Evolutionary conservation across 1,284 basidiomycete genomes (phyloP).

Genomic region (Rhodotorula sp.): DNA sequence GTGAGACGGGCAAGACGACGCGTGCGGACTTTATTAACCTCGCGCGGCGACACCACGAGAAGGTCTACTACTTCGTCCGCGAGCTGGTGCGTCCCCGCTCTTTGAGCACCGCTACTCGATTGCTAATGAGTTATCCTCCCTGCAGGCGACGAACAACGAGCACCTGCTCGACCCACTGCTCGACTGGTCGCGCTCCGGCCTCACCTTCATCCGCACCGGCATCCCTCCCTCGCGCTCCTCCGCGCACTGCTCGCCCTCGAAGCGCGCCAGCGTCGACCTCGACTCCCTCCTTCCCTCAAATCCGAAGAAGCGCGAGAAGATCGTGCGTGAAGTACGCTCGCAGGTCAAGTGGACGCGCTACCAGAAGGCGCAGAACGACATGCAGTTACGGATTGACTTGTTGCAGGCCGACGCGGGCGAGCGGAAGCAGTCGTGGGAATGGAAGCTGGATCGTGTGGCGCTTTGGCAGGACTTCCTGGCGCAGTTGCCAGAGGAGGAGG

Average conservation of each 20-base stretch:
- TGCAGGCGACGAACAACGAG: conserved; percentile 17
- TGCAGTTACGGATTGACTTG: conserved; percentile 31
- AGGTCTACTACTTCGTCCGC: conserved; percentile 34
- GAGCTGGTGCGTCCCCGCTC: conserved; percentile 23
- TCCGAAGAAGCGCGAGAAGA: not conserved
- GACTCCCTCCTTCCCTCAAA: conserved; percentile 6
- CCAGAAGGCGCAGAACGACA: conserved; percentile 28
- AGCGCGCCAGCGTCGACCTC: conserved; percentile 12
- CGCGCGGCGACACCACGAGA: conserved; percentile 30
- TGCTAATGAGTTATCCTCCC: not conserved
- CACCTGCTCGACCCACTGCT: conserved; percentile 31
- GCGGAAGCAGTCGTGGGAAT: not conserved
- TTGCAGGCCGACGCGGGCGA: not conserved
- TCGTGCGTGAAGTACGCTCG: conserved; percentile 23
- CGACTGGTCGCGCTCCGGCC: conserved; percentile 28
- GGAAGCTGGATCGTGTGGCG: not conserved
- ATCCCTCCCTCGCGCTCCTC: conserved; percentile 16
- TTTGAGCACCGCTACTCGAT: not conserved
- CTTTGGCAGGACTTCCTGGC: conserved; percentile 26
- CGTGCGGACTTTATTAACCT: conserved; percentile 35
- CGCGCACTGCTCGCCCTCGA: not conserved
- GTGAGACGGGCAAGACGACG: conserved; percentile 19
- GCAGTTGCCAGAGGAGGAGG: not conserved
- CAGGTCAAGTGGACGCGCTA: conserved; percentile 26
- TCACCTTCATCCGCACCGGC: conserved; percentile 30